Base-by-base conservation (phyloP, 2,329 filamentous ascomycete genomes). In the Fusarium chlamydosporum region DNA sequence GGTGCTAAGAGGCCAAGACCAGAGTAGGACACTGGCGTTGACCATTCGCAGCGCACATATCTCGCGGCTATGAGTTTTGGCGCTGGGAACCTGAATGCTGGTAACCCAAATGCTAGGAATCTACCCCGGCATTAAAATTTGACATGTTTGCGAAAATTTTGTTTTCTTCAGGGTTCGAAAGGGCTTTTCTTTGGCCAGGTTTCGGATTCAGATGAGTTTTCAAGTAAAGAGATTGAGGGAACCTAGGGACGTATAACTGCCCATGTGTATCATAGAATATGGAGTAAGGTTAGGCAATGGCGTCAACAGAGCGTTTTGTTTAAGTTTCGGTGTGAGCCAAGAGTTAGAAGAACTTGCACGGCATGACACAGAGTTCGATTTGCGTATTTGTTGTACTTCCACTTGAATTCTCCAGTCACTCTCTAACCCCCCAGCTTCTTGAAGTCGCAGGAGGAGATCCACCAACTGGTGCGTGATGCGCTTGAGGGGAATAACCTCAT, bases 1-100 rank as follows among this genome's bases (percentile, higher is more conserved):
- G 92, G 92, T 31, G 89, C 90, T 5, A 96, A 96, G 82, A 85
- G 92, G 70, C 90, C 91, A 70, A 87, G 92, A 67, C 91, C 92
- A 64, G 92, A 94, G 76, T 86, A 83, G 78, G 48, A 56, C 42
- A 15, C 29, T 37, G 48, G 55, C 42, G 11, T 26, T 7, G 13
- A 42, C 20, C 23, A 3, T 45, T 4, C 26, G 8, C n/a, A 16
- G 6, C 7, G 27, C 7, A 8, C 29, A 29, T 29, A 29, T 23
- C 23, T 23, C 6, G 29, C 29, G 6, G 29, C 29, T 29, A 11
- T 11, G 10, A 29, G 7, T 10, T 8, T 29, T 29, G 29, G 23
- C 23, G 16, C 16, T 29, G 26, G 11, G 23, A 27, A 27, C 40
- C 15, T 5, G 9, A 26, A 16, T 8, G 18, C 16, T 16, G 13